These are phyloP conservation scores for Coemansia asiatica DNA, from an alignment of 192 early-diverging fungal species.

Conservation along the genomic window DNA sequence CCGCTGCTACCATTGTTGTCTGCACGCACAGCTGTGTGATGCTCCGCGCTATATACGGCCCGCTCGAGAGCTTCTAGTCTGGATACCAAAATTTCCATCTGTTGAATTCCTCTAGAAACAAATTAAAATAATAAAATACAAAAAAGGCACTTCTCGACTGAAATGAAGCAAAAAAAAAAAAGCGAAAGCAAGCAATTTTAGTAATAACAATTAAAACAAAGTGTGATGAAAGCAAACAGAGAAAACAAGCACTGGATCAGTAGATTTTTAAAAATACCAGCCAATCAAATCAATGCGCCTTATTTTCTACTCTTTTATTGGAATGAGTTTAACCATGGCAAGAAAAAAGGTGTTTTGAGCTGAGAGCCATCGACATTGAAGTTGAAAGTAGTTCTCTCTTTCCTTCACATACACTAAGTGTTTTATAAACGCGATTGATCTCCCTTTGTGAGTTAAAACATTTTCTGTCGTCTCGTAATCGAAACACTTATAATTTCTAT, in stretches of 20 bases:
- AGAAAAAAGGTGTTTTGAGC: not conserved
- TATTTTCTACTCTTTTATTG: not conserved
- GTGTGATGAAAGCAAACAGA: too few relatives aligned
- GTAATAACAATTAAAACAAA: too few relatives aligned
- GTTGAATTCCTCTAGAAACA: not conserved
- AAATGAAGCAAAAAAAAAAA: not conserved
- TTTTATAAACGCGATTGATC: slow-evolving; percentile 49
- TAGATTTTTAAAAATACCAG: not conserved
- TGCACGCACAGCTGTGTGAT: not conserved
- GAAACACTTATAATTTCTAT: slow-evolving; percentile 24
- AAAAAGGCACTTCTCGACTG: not conserved
- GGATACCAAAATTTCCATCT: slow-evolving; percentile 33
- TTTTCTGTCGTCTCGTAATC: slow-evolving; percentile 7
- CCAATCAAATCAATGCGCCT: not conserved
- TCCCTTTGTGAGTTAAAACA: slow-evolving; percentile 47
- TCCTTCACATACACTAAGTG: slow-evolving; percentile 14
- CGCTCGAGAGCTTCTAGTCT: slow-evolving; percentile 43
- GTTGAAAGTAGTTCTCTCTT: not conserved
- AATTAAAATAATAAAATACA: not conserved
- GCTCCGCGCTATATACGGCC: slow-evolving; percentile 18
- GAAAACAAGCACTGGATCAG: not conserved
- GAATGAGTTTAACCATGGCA: not conserved
- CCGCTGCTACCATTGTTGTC: not conserved
- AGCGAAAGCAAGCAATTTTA: not conserved
- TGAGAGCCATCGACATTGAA: not conserved